A percentile compares a stretch with the other conserved stretches of the same genome.
Conservation (phyloP, 495 filamentous ascomycete genomes). For the Penicillium canescens region DNA sequence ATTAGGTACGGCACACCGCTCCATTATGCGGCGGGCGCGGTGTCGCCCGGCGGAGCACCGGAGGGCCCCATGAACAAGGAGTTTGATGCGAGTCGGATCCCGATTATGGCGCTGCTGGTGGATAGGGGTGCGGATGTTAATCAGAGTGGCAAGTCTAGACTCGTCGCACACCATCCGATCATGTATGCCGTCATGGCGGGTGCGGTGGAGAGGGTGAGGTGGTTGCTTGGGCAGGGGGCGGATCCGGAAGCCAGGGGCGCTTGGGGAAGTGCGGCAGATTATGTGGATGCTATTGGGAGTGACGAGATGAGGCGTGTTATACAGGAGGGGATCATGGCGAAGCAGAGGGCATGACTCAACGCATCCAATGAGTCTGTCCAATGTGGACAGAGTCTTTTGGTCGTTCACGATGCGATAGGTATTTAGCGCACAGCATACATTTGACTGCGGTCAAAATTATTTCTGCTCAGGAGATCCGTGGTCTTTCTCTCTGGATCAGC, state of each 20-base stretch:
- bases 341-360: too few species aligned
- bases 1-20: slow-evolving; percentile 30
- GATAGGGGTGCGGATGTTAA: slow-evolving; percentile 35
- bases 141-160: slow-evolving; percentile 16
- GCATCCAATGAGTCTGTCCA: too few species aligned
- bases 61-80: slow-evolving; percentile 10
- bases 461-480: too few species aligned
- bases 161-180: slow-evolving; percentile 30
- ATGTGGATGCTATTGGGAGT: slow-evolving; percentile 11
- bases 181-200: slow-evolving; percentile 34
- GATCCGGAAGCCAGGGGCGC: slow-evolving; percentile 24
- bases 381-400: too few species aligned
- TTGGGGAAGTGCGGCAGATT: slow-evolving; percentile 15
- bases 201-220: slow-evolving; percentile 31
- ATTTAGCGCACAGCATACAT: too few species aligned
- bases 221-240: slow-evolving; percentile 34
- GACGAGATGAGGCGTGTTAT: slow-evolving; percentile 12
- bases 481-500: too few species aligned
- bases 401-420: too few species aligned
- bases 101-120: slow-evolving; percentile 33
- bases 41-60: slow-evolving; percentile 19
- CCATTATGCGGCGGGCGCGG: slow-evolving; percentile 31
- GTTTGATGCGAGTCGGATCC: slow-evolving; percentile 28
- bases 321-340: too few species aligned
- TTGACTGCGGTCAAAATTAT: too few species aligned